phyloP scores from a whole-genome alignment of 148 eudicot species.

The Nepenthes mirabilis region DNA sequence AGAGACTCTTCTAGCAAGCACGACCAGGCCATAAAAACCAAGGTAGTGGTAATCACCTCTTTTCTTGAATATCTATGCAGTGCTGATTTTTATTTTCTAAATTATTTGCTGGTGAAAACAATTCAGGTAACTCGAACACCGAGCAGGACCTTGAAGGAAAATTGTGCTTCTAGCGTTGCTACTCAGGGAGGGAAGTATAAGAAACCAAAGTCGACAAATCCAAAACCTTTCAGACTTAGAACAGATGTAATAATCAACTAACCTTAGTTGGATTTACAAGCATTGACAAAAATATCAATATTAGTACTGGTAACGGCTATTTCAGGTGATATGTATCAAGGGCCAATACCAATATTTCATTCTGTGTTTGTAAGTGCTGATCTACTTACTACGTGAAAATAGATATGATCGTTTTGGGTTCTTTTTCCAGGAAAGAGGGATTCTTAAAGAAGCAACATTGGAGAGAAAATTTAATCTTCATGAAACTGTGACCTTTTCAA shows the following conservation, averaged over 20 bases:
- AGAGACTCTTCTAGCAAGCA: slow-evolving; percentile 20
- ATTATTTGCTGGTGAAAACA: neutral
- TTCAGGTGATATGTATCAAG: neutral
- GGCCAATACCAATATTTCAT: neutral
- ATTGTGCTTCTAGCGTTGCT: slow-evolving; percentile 12
- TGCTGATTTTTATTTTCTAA: neutral
- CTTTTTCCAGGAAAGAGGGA: slow-evolving; percentile 70
- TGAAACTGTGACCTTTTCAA: slow-evolving; percentile 21
- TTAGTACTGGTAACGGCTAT: too few species aligned
- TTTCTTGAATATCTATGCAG: neutral
- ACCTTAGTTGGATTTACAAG: neutral
- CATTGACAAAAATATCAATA: too few species aligned
- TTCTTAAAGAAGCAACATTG: slow-evolving; percentile 71
- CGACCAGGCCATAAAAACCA: slow-evolving; percentile 13
- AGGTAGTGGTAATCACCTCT: slow-evolving; percentile 24
- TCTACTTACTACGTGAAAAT: too few species aligned
- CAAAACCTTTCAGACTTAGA: slow-evolving; percentile 87
- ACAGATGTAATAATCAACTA: slow-evolving; percentile 51
- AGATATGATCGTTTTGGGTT: neutral
- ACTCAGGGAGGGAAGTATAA: slow-evolving; percentile 38
- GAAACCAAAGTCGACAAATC: slow-evolving; percentile 72
- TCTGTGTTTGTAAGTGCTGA: too few species aligned
- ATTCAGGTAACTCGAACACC: slow-evolving; percentile 19
- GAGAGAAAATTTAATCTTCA: slow-evolving; percentile 42
- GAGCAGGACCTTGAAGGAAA: slow-evolving; percentile 34